Conservation (phyloP, 495 filamentous ascomycete species). For the Arthonia radiata region DNA sequence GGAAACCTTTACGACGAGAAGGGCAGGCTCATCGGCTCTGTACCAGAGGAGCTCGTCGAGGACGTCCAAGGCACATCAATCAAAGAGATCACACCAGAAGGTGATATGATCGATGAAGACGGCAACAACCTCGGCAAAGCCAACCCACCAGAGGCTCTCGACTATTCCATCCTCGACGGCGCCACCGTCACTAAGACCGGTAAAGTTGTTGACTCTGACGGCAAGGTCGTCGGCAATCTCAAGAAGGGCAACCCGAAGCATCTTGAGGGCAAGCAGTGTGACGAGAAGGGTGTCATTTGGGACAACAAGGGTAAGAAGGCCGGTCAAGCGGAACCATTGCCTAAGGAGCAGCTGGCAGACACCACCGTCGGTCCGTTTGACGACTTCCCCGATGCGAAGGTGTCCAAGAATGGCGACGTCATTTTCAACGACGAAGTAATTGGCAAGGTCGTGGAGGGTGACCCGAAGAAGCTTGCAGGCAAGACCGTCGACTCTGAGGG, state of each 20-base stretch:
- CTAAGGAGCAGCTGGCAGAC: slow-evolving; percentile 44
- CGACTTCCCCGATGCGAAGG: no score
- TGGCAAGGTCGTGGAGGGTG: slow-evolving; percentile 55
- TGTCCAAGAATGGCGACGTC: slow-evolving; percentile 38
- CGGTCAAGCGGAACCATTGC: slow-evolving; percentile 48
- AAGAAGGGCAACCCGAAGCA: slow-evolving; percentile 41
- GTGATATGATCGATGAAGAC: no score
- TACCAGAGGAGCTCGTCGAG: slow-evolving; percentile 18
- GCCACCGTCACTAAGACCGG: slow-evolving; percentile 57
- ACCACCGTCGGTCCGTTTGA: no score
- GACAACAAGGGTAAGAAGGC: slow-evolving; percentile 44
- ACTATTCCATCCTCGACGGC: slow-evolving; percentile 40
- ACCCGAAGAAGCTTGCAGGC: slow-evolving; percentile 48
- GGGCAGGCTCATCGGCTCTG: no score
- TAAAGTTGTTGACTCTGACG: slow-evolving; percentile 47
- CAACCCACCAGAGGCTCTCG: slow-evolving; percentile 17
- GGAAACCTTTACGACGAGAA: no score
- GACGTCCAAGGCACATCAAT: slow-evolving; percentile 21
- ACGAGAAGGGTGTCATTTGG: slow-evolving; percentile 50
- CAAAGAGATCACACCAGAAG: no score
- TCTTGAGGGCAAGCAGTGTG: slow-evolving; percentile 41
- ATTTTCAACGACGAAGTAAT: no score
- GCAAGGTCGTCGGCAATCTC: slow-evolving; percentile 43
- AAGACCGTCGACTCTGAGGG: slow-evolving; percentile 60
- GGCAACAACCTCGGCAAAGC: no score